A percentile compares a stretch with the other conserved stretches of the same genome.
Evolutionary conservation across 305 asterid genomes (phyloP).

Genomic region (Stenogyne calaminthoides): DNA sequence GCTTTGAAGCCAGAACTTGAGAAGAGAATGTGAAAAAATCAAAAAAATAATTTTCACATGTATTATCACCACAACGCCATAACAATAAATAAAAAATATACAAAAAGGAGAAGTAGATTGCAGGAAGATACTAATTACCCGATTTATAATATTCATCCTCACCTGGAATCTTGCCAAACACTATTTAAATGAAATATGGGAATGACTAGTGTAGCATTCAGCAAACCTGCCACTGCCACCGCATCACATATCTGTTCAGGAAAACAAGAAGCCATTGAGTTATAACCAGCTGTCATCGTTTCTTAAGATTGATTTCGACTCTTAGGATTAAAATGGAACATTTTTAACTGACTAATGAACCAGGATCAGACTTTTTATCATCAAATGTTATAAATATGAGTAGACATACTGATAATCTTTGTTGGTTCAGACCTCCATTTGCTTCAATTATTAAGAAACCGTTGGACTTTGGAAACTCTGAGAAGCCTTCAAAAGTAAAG

Average conservation of each 20-base stretch:
- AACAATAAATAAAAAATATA: background rate
- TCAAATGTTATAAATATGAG: background rate
- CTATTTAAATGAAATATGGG: conserved; percentile 97
- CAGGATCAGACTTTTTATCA: conserved; percentile 11
- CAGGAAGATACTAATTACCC: conserved; percentile 1
- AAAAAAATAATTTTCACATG: background rate
- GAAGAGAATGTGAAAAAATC: background rate
- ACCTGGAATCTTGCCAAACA: conserved; percentile 99
- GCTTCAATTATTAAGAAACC: conserved; percentile 97
- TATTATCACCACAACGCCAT: background rate
- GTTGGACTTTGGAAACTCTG: conserved; percentile 72
- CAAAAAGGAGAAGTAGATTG: conserved; percentile 10
- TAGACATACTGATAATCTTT: conserved; percentile 86
- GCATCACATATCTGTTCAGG: conserved; percentile 92
- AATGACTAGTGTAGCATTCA: conserved; percentile 96
- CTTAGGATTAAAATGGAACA: background rate
- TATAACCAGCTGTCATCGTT: background rate
- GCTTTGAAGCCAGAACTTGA: background rate
- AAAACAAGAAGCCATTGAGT: conserved; percentile 19
- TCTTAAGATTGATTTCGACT: background rate
- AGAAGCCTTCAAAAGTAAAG: conserved; percentile 43
- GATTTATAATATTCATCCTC: conserved; percentile 23
- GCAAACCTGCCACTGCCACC: conserved; percentile 95
- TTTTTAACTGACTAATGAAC: background rate
- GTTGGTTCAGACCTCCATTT: conserved; percentile 98